These are phyloP conservation scores for Blastomyces silverae DNA, from an alignment of 2,329 filamentous ascomycete genomes.

Conservation along the genomic window DNA sequence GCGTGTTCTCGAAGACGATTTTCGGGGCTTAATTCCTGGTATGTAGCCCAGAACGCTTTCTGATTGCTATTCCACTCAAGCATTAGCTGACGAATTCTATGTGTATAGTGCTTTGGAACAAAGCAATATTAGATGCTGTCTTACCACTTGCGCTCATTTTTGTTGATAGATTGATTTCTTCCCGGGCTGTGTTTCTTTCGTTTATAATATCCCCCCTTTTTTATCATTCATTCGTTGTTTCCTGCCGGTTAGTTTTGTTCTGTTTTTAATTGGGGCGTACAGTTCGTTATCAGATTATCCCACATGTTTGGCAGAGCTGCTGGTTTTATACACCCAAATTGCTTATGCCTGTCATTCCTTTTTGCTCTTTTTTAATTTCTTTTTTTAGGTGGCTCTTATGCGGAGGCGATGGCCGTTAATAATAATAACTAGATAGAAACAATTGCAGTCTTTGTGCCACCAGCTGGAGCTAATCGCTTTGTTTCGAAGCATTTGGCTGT, in stretches of 20 bases:
- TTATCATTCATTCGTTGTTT: neutral
- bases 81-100: neutral
- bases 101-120: neutral
- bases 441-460: neutral
- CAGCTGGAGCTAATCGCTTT: neutral
- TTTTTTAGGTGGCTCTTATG: neutral
- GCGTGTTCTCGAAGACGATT: neutral
- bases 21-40: neutral
- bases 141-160: neutral
- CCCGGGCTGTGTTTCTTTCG: neutral
- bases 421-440: neutral
- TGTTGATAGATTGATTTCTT: neutral
- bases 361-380: neutral
- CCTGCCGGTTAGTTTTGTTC: neutral
- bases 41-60: neutral
- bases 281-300: neutral
- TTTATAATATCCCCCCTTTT: neutral
- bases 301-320: neutral
- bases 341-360: neutral
- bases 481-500: neutral
- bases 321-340: neutral
- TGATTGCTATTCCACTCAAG: neutral
- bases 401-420: neutral
- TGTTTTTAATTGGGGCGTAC: neutral
- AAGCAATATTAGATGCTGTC: conserved; percentile 1